Evolutionary conservation across 1,284 basidiomycete genomes (phyloP).

Genomic region (Ganoderma boninense): DNA sequence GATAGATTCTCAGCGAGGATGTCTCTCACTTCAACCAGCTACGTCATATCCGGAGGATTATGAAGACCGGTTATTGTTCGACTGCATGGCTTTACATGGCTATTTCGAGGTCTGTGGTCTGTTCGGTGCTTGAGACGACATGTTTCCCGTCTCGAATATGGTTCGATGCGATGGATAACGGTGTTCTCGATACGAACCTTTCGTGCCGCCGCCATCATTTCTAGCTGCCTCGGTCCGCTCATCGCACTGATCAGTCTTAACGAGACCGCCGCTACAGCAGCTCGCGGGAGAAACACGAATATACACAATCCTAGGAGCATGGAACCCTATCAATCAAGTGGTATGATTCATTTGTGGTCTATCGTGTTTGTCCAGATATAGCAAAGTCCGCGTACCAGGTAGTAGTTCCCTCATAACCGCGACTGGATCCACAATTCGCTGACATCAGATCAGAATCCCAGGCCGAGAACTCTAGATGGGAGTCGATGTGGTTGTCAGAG

Average conservation of each 20-base stretch:
- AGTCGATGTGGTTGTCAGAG: background rate
- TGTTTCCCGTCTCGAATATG: background rate
- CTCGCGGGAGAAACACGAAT: background rate
- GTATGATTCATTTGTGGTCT: slow-evolving; percentile 2
- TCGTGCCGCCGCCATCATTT: background rate
- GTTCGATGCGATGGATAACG: background rate
- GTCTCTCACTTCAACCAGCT: background rate
- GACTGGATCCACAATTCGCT: slow-evolving; percentile 4
- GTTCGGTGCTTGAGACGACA: background rate
- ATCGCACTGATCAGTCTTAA: background rate
- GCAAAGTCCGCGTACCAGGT: background rate
- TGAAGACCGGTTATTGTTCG: background rate
- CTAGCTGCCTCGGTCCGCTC: background rate
- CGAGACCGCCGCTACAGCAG: background rate
- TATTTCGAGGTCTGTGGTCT: background rate
- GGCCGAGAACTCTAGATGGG: background rate
- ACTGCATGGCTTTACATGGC: background rate
- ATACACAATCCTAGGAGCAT: background rate
- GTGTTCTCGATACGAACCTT: background rate
- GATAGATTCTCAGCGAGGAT: background rate
- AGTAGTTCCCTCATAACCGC: background rate
- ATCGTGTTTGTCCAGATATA: background rate
- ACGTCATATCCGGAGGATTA: background rate
- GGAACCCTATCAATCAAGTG: background rate
- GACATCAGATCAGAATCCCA: background rate